Conservation (phyloP, 169 alveolate genomes). For the Pseudocohnilembus persalinus region DNA sequence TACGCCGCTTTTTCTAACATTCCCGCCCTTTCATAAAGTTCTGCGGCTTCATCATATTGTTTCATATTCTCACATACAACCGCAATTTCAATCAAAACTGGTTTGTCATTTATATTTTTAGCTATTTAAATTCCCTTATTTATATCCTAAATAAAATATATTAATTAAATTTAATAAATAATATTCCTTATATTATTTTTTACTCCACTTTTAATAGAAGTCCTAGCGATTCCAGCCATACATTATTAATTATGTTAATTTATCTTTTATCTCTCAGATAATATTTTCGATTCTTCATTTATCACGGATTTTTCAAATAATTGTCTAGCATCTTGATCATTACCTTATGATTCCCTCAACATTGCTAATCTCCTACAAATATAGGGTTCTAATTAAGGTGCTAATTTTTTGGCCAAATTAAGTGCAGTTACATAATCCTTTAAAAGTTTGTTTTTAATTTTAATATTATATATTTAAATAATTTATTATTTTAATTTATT, state of each 20-base stretch:
- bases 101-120: conserved; percentile 69
- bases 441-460: too few species aligned
- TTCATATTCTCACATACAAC: conserved; percentile 82
- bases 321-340: conserved; percentile 77
- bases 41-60: conserved; percentile 84
- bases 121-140: conserved; percentile 82
- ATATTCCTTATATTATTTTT: too few species aligned
- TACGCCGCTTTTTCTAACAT: conserved; percentile 85
- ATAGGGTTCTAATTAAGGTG: conserved; percentile 77
- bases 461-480: too few species aligned
- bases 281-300: conserved; percentile 40
- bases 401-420: conserved; percentile 70
- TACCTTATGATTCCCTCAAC: conserved; percentile 56
- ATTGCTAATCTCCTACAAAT: conserved; percentile 79
- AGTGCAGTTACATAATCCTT: conserved; percentile 87
- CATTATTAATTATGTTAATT: conserved; percentile 74
- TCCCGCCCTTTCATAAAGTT: conserved; percentile 77
- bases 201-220: conserved; percentile 79
- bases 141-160: conserved; percentile 58
- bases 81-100: conserved; percentile 81
- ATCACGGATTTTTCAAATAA: conserved; percentile 78
- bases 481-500: too few species aligned
- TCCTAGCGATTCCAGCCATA: conserved; percentile 88
- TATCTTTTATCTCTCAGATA: conserved; percentile 57
- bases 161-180: too few species aligned